Evolutionary conservation across 441 rosid species (phyloP).

Genomic region (Eruca vesicaria): DNA sequence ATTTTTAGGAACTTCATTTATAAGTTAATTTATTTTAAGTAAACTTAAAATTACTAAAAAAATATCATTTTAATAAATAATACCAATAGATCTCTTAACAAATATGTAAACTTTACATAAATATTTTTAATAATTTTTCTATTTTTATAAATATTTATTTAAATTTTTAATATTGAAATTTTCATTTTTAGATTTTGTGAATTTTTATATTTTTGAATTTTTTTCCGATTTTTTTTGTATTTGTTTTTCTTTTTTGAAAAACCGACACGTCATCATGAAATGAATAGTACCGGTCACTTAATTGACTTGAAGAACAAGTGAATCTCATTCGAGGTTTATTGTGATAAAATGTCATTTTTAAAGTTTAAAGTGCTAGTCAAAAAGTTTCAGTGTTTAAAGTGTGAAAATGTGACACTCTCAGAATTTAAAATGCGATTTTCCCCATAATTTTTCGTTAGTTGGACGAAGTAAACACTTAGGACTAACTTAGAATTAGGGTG

Average conservation of each 20-base stretch:
- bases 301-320: too few relatives aligned
- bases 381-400: neutral
- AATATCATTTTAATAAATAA: neutral
- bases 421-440: neutral
- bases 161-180: too few relatives aligned
- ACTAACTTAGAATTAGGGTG: too few relatives aligned
- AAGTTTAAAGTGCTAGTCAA: neutral
- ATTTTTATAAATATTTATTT: too few relatives aligned
- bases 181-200: too few relatives aligned
- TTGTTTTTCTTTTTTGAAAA: too few relatives aligned
- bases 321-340: neutral
- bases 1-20: neutral
- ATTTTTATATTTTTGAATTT: too few relatives aligned
- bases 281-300: neutral
- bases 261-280: neutral
- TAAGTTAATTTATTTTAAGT: too few relatives aligned
- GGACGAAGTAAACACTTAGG: too few relatives aligned
- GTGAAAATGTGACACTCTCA: neutral
- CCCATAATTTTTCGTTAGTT: too few relatives aligned
- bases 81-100: neutral
- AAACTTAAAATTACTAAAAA: too few relatives aligned
- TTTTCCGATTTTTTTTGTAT: too few relatives aligned
- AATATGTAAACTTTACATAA: neutral
- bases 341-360: neutral
- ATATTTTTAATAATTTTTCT: neutral